Conservation (phyloP, 805 yeast species). For the Naumovozyma baii region DNA sequence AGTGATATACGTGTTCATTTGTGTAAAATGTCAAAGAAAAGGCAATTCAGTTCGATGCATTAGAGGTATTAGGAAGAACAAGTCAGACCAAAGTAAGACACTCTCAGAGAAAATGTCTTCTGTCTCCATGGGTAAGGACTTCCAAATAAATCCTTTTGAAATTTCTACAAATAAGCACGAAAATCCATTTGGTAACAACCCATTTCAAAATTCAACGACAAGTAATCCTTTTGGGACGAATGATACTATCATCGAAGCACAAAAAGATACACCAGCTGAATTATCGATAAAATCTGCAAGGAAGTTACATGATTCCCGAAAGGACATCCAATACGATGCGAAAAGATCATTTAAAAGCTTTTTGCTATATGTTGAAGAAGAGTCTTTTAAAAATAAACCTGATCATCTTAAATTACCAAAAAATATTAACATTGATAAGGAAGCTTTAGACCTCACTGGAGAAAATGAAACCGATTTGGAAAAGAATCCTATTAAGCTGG, state of each 20-base stretch:
- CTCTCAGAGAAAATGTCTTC: slow-evolving; percentile 36
- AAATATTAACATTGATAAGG: slow-evolving; percentile 42
- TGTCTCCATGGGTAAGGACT: slow-evolving; percentile 35
- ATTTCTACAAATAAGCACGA: slow-evolving; percentile 7
- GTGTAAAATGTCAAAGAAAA: slow-evolving; percentile 61
- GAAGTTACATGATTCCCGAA: slow-evolving; percentile 22
- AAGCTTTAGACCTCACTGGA: slow-evolving; percentile 37
- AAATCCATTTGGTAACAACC: slow-evolving; percentile 25
- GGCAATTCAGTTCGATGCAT: slow-evolving; percentile 66
- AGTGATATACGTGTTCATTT: slow-evolving; percentile 69
- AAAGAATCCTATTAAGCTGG: slow-evolving; percentile 23
- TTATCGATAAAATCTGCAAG: slow-evolving; percentile 30
- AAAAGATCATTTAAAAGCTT: slow-evolving; percentile 46
- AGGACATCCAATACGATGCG: slow-evolving; percentile 15
- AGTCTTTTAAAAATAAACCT: slow-evolving; percentile 45
- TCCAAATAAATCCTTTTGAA: slow-evolving; percentile 31
- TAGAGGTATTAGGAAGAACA: slow-evolving; percentile 64
- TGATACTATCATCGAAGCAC: background rate
- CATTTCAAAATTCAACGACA: slow-evolving; percentile 35
- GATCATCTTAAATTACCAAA: slow-evolving; percentile 42
- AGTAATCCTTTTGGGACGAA: slow-evolving; percentile 16
- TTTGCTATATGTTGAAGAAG: slow-evolving; percentile 64
- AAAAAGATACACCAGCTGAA: slow-evolving; percentile 5
- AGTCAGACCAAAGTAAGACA: slow-evolving; percentile 35
- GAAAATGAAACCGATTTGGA: slow-evolving; percentile 25